Percentiles rank a stretch among this genome's conserved stretches.
These are phyloP conservation scores for Pouteria glomerata DNA, from an alignment of 148 eudicot species.

Conservation along the genomic window DNA sequence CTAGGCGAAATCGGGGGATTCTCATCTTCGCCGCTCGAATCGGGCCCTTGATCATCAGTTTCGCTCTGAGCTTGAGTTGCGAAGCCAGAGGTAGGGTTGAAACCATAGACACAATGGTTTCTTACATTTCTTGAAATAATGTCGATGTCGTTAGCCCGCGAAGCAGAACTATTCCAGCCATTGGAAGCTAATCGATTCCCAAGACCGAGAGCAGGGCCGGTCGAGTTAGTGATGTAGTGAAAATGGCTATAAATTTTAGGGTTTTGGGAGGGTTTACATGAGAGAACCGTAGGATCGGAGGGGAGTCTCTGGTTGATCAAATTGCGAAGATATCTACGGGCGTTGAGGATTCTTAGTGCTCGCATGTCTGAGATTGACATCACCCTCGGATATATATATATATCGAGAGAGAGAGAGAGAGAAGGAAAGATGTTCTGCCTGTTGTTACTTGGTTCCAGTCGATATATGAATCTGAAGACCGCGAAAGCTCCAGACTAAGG, in stretches of 20 bases:
- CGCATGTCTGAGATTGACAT: conserved; percentile 59
- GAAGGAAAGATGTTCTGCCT: too few species aligned
- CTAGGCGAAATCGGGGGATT: background rate
- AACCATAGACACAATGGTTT: conserved; percentile 21
- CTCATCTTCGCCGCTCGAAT: conserved; percentile 5
- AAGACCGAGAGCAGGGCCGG: too few species aligned
- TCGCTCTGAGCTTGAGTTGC: conserved; percentile 17
- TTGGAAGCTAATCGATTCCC: background rate
- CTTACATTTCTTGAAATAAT: background rate
- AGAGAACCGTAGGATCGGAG: conserved; percentile 2
- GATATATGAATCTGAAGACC: too few species aligned
- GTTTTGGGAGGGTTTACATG: conserved; percentile 14
- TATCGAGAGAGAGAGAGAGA: background rate
- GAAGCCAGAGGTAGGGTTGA: conserved; percentile 30
- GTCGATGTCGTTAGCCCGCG: background rate
- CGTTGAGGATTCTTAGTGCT: conserved; percentile 31
- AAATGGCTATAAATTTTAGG: conserved; percentile 33
- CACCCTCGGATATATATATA: background rate
- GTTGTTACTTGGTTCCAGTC: too few species aligned
- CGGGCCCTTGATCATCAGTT: conserved; percentile 3
- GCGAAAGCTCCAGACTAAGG: too few species aligned
- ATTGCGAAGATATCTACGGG: conserved; percentile 21
- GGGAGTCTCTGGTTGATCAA: background rate
- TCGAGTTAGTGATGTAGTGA: conserved; percentile 19
- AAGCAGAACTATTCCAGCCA: conserved; percentile 3